These are phyloP conservation scores for Tetrapisispora arboricola DNA, from an alignment of 805 yeast species.

Conservation along the genomic window DNA sequence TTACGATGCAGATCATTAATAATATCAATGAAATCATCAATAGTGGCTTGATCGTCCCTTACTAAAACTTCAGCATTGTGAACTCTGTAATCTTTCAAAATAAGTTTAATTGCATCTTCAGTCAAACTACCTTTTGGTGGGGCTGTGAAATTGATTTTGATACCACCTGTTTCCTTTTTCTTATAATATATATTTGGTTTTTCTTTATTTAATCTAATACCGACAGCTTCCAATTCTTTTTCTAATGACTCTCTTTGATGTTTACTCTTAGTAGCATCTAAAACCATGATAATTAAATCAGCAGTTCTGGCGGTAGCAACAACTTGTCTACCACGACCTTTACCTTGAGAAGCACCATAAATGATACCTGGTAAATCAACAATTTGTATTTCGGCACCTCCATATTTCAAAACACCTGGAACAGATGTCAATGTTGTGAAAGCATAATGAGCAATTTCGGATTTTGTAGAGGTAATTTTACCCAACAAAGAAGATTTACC, in stretches of 20 bases:
- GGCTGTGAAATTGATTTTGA: slow-evolving; percentile 66
- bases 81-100: slow-evolving; percentile 77
- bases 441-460: slow-evolving; percentile 91
- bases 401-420: slow-evolving; percentile 89
- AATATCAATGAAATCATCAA: slow-evolving; percentile 88
- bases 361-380: slow-evolving; percentile 98
- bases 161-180: slow-evolving; percentile 82
- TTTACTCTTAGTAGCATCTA: slow-evolving; percentile 90
- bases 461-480: slow-evolving; percentile 84
- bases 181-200: slow-evolving; percentile 72
- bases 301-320: slow-evolving; percentile 94
- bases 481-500: slow-evolving; percentile 89
- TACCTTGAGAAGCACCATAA: slow-evolving; percentile 93
- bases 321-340: slow-evolving; percentile 96
- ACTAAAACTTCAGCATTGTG: slow-evolving; percentile 91
- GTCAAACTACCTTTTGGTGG: slow-evolving; percentile 69
- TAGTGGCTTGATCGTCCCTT: slow-evolving; percentile 79
- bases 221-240: slow-evolving; percentile 84
- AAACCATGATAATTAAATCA: slow-evolving; percentile 82
- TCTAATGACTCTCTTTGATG: slow-evolving; percentile 84
- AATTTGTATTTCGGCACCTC: slow-evolving; percentile 94
- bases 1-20: slow-evolving; percentile 81
- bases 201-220: slow-evolving; percentile 74
- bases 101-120: slow-evolving; percentile 66
- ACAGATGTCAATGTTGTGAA: slow-evolving; percentile 95